A percentile compares a stretch with the other conserved stretches of the same genome.
These are phyloP conservation scores for Cladochytrium replicatum DNA, from an alignment of 192 early-diverging fungal genomes.

Conservation along the genomic window DNA sequence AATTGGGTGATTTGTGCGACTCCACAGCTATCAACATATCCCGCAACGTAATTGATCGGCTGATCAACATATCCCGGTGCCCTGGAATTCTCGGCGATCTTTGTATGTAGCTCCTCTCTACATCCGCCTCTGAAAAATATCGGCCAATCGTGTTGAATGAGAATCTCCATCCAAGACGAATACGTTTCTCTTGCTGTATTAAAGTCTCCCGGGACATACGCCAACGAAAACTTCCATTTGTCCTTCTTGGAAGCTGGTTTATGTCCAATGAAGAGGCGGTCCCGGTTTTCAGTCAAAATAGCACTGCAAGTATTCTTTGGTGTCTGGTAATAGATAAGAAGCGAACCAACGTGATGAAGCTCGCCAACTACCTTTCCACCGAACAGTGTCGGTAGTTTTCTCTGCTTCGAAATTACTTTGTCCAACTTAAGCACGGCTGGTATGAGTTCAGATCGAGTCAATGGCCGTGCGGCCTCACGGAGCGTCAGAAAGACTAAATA, in stretches of 20 bases:
- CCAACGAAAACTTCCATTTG: conserved; percentile 59
- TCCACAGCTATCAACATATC: too few relatives aligned
- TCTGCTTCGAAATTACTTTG: conserved; percentile 57
- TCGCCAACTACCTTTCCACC: conserved; percentile 61
- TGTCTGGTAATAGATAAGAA: conserved; percentile 14
- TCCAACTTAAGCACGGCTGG: conserved; percentile 66
- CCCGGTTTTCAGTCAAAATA: conserved; percentile 24
- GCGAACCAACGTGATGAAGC: neutral
- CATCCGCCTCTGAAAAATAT: conserved; percentile 85
- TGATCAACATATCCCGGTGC: too few relatives aligned
- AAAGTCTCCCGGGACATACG: conserved; percentile 73
- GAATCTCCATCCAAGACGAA: conserved; percentile 57
- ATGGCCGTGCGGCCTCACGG: conserved; percentile 52
- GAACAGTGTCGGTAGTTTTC: conserved; percentile 69
- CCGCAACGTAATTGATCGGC: too few relatives aligned
- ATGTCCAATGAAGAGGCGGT: conserved; percentile 27
- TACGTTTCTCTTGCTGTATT: conserved; percentile 60
- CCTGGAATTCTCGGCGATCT: too few relatives aligned
- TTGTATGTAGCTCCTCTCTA: too few relatives aligned
- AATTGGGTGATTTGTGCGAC: too few relatives aligned
- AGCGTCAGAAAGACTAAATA: conserved; percentile 78
- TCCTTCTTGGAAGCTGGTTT: conserved; percentile 2
- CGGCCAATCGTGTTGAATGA: conserved; percentile 73
- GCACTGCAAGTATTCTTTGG: conserved; percentile 23
- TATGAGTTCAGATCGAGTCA: conserved; percentile 66